phyloP scores from a whole-genome alignment of 148 eudicot species.

The Spergularia bocconei region DNA sequence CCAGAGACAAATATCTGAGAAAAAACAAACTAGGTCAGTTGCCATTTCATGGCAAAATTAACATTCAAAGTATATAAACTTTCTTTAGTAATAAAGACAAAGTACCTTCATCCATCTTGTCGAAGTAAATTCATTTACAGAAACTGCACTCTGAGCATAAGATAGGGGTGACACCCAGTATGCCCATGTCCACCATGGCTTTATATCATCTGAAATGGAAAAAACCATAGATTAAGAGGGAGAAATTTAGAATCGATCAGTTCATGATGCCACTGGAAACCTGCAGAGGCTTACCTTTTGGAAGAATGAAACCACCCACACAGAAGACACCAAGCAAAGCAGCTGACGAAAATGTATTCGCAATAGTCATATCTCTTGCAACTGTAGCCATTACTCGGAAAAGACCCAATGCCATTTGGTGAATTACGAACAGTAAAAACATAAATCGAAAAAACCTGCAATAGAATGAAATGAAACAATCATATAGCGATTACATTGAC shows the following conservation, averaged over 20 bases:
- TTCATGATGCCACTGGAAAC: neutral
- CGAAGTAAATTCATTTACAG: slow-evolving; percentile 83
- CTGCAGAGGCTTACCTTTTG: slow-evolving; percentile 33
- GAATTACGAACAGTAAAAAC: slow-evolving; percentile 59
- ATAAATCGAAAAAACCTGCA: slow-evolving; percentile 72
- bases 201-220: slow-evolving; percentile 55
- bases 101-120: slow-evolving; percentile 72
- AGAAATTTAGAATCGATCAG: neutral
- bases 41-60: neutral
- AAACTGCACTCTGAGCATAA: slow-evolving; percentile 71
- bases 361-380: slow-evolving; percentile 70
- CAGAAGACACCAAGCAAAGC: slow-evolving; percentile 48
- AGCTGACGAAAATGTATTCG: slow-evolving; percentile 70
- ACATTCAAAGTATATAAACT: neutral
- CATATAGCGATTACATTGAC: neutral
- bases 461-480: neutral
- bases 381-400: slow-evolving; percentile 71
- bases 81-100: neutral
- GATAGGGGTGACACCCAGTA: slow-evolving; percentile 86
- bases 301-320: slow-evolving; percentile 80
- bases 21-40: slow-evolving; percentile 3
- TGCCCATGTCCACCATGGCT: slow-evolving; percentile 93
- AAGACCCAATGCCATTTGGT: slow-evolving; percentile 90
- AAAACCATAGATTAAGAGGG: slow-evolving; percentile 5
- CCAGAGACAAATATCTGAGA: slow-evolving; percentile 42